phyloP scores from a whole-genome alignment of 1,284 basidiomycete species.

The Cryptococcus depauperatus region DNA sequence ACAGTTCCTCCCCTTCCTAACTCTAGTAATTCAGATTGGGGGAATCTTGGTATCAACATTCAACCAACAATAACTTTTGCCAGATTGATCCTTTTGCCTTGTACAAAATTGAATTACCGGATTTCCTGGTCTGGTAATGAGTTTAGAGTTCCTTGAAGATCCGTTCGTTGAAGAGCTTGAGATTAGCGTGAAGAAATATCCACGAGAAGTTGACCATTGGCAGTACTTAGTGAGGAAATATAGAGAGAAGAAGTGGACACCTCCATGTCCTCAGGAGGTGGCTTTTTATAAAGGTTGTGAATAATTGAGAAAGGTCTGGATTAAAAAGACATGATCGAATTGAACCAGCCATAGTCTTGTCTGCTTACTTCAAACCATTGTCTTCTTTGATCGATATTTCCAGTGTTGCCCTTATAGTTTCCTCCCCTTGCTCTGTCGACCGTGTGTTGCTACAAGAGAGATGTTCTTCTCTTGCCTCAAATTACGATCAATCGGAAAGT shows the following conservation, averaged over 20 bases:
- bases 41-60: slow-evolving; percentile 72
- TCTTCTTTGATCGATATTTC: slow-evolving; percentile 64
- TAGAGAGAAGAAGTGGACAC: slow-evolving; percentile 32
- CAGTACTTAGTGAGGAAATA: slow-evolving; percentile 58
- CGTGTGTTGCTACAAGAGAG: too few species aligned
- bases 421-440: too few species aligned
- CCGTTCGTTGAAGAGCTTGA: slow-evolving; percentile 57
- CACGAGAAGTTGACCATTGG: slow-evolving; percentile 57
- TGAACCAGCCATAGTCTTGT: slow-evolving; percentile 54
- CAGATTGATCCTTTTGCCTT: slow-evolving; percentile 50
- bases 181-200: slow-evolving; percentile 68
- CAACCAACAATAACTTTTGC: slow-evolving; percentile 31
- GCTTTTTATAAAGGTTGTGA: slow-evolving; percentile 23
- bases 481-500: too few species aligned
- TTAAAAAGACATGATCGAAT: too few species aligned
- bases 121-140: slow-evolving; percentile 59
- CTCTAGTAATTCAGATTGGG: slow-evolving; percentile 54
- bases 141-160: slow-evolving; percentile 60
- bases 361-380: slow-evolving; percentile 53
- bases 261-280: slow-evolving; percentile 34
- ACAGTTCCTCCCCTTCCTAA: slow-evolving; percentile 76
- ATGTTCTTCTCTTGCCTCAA: too few species aligned
- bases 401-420: slow-evolving; percentile 59
- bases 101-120: slow-evolving; percentile 83
- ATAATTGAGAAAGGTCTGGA: not conserved